Conservation (phyloP, 352 stramenopile species). For the Aphanomyces invadans region DNA sequence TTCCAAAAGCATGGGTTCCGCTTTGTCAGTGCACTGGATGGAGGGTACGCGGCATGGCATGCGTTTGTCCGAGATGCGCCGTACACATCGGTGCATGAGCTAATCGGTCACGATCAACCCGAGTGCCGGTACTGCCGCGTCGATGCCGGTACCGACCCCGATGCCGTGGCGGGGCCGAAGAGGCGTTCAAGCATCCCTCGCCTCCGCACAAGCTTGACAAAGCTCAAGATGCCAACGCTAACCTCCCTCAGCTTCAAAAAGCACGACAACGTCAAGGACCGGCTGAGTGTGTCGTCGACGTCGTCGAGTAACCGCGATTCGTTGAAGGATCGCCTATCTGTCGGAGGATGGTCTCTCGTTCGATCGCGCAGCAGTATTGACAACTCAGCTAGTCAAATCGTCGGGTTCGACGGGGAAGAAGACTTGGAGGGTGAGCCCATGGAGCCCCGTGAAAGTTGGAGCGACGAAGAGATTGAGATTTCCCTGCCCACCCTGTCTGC, state of each 20-base stretch:
- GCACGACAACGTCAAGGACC: neutral
- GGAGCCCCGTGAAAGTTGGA: neutral
- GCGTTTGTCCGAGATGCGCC: conserved; percentile 70
- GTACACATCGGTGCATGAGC: conserved; percentile 45
- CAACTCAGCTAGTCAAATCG: neutral
- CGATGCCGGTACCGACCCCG: conserved; percentile 31
- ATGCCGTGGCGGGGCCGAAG: neutral
- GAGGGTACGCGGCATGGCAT: conserved; percentile 73
- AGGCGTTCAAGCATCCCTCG: neutral
- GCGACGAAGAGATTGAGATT: conserved; percentile 22
- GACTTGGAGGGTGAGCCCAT: conserved; percentile 6
- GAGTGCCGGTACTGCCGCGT: conserved; percentile 77
- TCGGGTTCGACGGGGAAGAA: neutral
- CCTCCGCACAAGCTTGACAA: neutral
- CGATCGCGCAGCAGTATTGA: neutral
- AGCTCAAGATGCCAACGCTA: conserved; percentile 8
- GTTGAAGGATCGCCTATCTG: neutral
- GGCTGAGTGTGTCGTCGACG: neutral
- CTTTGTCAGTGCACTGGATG: conserved; percentile 70
- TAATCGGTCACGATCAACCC: conserved; percentile 55
- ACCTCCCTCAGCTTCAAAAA: neutral
- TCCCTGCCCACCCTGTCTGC: conserved; percentile 8
- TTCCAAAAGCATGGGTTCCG: conserved; percentile 79
- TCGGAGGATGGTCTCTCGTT: neutral
- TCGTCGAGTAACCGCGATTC: neutral